Conservation (phyloP, 805 yeast genomes). For the Clavispora vitiphila region DNA sequence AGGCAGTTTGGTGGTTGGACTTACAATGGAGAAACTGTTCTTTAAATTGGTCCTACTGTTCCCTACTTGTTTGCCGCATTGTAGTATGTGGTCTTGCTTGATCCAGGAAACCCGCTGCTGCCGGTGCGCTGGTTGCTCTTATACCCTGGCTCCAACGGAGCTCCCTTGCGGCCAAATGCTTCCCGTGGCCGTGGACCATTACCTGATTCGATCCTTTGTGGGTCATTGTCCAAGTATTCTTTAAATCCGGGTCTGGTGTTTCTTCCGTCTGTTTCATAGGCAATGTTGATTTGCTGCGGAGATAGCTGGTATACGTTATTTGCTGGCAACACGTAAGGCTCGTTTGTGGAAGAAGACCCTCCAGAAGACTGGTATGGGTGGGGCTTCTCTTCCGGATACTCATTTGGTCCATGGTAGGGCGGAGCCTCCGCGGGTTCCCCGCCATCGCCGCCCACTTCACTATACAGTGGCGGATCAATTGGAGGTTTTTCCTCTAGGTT, state of each 20-base stretch:
- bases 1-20: constrained; percentile 99
- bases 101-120: constrained; percentile 35
- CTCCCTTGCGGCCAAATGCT: constrained; percentile 24
- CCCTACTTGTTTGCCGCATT: constrained; percentile 24
- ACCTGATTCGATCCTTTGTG: constrained; percentile 27
- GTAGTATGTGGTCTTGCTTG: constrained; percentile 31
- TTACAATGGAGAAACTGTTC: constrained; percentile 60
- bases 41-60: constrained; percentile 1
- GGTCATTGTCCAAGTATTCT: constrained; percentile 28
- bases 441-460: constrained; percentile 9
- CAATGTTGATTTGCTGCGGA: constrained; percentile 33
- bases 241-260: constrained; percentile 34
- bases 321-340: constrained; percentile 3
- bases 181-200: constrained; percentile 26
- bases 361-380: not conserved
- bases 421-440: constrained; percentile 1
- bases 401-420: constrained; percentile 10
- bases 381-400: constrained; percentile 13
- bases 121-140: constrained; percentile 18
- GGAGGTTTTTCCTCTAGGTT: constrained; percentile 1
- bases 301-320: constrained; percentile 18
- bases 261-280: constrained; percentile 29
- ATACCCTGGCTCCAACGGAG: constrained; percentile 30
- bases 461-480: constrained; percentile 14
- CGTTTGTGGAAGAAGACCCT: not conserved